Conservation (phyloP, 768 basidiomycete species). For the Boletus vermiculosoides region DNA sequence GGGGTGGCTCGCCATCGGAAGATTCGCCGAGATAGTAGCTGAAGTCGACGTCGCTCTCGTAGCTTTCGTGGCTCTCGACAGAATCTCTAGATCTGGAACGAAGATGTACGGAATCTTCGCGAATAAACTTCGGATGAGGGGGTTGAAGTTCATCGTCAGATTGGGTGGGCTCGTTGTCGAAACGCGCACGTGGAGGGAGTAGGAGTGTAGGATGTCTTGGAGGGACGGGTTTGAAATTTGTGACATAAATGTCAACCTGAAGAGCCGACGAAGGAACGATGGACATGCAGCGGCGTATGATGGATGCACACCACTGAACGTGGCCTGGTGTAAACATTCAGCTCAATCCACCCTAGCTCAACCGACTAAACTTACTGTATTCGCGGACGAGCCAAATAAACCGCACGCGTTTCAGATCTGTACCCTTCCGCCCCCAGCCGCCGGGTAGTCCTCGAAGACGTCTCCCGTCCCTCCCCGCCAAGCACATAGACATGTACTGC, state of each 20-base stretch:
- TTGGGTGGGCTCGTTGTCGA: slow-evolving; percentile 1
- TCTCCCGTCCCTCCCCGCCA: slow-evolving; percentile 54
- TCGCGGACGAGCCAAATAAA: slow-evolving; percentile 80
- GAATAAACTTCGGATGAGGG: slow-evolving; percentile 34
- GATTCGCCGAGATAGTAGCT: slow-evolving; percentile 41
- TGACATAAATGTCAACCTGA: slow-evolving; percentile 74
- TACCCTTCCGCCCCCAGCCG: slow-evolving; percentile 41
- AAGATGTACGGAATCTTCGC: slow-evolving; percentile 4
- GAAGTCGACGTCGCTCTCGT: slow-evolving; percentile 40
- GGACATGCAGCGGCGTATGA: slow-evolving; percentile 59
- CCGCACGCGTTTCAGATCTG: slow-evolving; percentile 53
- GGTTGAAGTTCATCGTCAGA: slow-evolving; percentile 32
- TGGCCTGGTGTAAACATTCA: slow-evolving; percentile 46
- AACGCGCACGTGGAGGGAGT: slow-evolving; percentile 16
- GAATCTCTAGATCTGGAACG: slow-evolving; percentile 26
- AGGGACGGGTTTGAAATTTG: slow-evolving; percentile 46
- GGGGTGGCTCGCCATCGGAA: slow-evolving; percentile 29
- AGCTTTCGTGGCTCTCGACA: slow-evolving; percentile 31
- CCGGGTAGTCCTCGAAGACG: slow-evolving; percentile 47
- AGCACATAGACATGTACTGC: slow-evolving; percentile 57
- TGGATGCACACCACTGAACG: slow-evolving; percentile 72
- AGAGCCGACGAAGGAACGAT: slow-evolving; percentile 49
- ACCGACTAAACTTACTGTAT: slow-evolving; percentile 50
- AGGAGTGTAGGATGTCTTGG: slow-evolving; percentile 6
- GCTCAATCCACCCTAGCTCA: not conserved